Evolutionary conservation across 2,329 filamentous ascomycete genomes (phyloP), one percentile per base, ranked within the genome.

Genomic region (Nemania serpens): DNA sequence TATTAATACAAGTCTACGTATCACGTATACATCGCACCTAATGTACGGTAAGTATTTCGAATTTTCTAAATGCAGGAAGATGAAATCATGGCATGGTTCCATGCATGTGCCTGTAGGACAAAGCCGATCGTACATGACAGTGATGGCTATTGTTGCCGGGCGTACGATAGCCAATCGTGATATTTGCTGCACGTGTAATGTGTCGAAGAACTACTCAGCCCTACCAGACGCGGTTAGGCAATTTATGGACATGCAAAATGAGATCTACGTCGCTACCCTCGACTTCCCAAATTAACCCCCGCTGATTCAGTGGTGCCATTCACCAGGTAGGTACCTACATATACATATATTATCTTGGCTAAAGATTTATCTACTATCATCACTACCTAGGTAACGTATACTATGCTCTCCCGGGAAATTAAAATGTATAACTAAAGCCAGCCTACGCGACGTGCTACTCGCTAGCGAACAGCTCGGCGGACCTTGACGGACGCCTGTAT

Each of bases 141-240:
- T 18, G 39, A 41, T 45, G 18, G 48, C 36, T 22, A 49, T 45
- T 20, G 36, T n/a, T n/a, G n/a, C n/a, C n/a, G 53, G 25, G 25
- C 64, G 64, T 66, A 66, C 61, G 53, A 66, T 46, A 60, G 56
- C 64, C 64, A 64, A 66, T 66, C 55, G 58, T 59, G 33, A 29
- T 37, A 37, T 29, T 34, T 29, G 15, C 25, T 25, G 54, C n/a
- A 18, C 59, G 52, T 61, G 58, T 47, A 55, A 18, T 34, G 42
- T 9, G 20, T 41, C 39, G 37, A 33, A 42, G 50, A 61, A 45
- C 42, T 22, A 45, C 47, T 65, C 63, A 63, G 64, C 58, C 64
- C 61, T 64, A 65, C 57, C 60, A 58, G 34, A 55, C 51, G 42
- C 12, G 48, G 51, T 62, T 55, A 51, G 43, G 37, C 45, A 15